phyloP scores from a whole-genome alignment of 768 basidiomycete genomes.

The Lentinula guzmanii region DNA sequence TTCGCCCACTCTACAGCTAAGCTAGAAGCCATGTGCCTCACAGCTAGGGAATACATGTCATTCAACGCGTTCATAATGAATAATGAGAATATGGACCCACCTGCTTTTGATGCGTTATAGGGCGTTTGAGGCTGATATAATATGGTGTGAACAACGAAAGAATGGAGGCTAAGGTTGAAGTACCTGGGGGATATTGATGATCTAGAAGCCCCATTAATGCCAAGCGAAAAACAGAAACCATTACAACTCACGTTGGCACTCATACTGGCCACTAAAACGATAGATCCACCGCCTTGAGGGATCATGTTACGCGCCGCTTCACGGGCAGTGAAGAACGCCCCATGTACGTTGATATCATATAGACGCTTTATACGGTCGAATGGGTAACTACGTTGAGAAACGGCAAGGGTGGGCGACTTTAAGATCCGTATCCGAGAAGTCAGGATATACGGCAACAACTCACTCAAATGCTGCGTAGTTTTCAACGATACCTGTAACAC shows the following conservation, averaged over 20 bases:
- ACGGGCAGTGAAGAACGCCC: slow-evolving; percentile 91
- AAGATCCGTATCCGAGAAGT: neutral
- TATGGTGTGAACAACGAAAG: neutral
- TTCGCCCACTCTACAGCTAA: slow-evolving; percentile 96
- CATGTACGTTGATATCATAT: slow-evolving; percentile 92
- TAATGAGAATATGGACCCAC: slow-evolving; percentile 25
- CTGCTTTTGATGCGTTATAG: slow-evolving; percentile 94
- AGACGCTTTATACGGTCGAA: slow-evolving; percentile 77
- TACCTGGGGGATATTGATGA: slow-evolving; percentile 87
- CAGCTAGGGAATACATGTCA: slow-evolving; percentile 40
- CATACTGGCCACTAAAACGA: slow-evolving; percentile 88
- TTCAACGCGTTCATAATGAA: neutral
- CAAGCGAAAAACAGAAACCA: slow-evolving; percentile 9
- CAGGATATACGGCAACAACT: slow-evolving; percentile 15
- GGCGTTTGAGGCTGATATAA: slow-evolving; percentile 73
- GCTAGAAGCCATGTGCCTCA: slow-evolving; percentile 90
- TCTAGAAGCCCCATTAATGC: slow-evolving; percentile 32
- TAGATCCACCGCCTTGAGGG: slow-evolving; percentile 67
- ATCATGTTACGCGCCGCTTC: slow-evolving; percentile 94
- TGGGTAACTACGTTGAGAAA: slow-evolving; percentile 56
- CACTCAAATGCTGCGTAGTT: slow-evolving; percentile 86
- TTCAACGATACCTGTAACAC: slow-evolving; percentile 66
- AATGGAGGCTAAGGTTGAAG: neutral
- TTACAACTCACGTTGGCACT: slow-evolving; percentile 65
- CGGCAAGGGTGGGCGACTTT: neutral